Conservation (phyloP, 2,329 filamentous ascomycete species). For the Hortaea werneckii region DNA sequence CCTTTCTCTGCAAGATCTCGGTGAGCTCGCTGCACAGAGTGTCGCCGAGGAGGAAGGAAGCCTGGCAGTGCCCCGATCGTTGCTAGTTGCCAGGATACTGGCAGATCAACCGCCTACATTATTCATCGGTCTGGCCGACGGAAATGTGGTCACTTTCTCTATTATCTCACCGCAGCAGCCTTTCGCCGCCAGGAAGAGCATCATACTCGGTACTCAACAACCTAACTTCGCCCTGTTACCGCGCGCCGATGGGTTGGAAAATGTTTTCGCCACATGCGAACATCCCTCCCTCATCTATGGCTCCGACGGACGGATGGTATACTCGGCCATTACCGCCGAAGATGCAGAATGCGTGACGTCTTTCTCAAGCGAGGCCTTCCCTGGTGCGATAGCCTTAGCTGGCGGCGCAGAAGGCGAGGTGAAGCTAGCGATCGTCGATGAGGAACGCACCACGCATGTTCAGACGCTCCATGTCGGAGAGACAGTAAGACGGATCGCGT, state of each 20-base stretch:
- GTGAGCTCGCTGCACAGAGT: constrained; percentile 54
- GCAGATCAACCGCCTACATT: constrained; percentile 59
- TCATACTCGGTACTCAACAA: constrained; percentile 75
- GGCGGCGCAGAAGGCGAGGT: constrained; percentile 55
- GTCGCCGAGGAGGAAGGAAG: constrained; percentile 47
- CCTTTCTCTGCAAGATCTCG: constrained; percentile 56
- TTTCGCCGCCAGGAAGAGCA: constrained; percentile 62
- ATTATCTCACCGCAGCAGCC: constrained; percentile 46
- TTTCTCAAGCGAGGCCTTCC: constrained; percentile 71
- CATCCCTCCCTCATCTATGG: constrained; percentile 91
- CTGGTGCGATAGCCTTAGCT: constrained; percentile 69
- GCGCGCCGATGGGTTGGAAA: constrained; percentile 55
- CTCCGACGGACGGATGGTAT: constrained; percentile 76
- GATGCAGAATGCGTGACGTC: constrained; percentile 71
- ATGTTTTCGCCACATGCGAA: constrained; percentile 87
- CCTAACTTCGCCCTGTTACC: constrained; percentile 72
- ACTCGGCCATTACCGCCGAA: constrained; percentile 86
- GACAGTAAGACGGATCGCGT: constrained; percentile 78
- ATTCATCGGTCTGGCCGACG: constrained; percentile 85
- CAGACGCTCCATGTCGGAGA: constrained; percentile 68
- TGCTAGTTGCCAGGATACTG: constrained; percentile 63
- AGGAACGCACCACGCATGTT: constrained; percentile 78
- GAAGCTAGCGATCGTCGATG: constrained; percentile 72
- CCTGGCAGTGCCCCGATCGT: constrained; percentile 70
- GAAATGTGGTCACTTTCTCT: constrained; percentile 75